Evolutionary conservation across 208 protist species (phyloP).

Genomic region (Tritrichomonas musculus): DNA sequence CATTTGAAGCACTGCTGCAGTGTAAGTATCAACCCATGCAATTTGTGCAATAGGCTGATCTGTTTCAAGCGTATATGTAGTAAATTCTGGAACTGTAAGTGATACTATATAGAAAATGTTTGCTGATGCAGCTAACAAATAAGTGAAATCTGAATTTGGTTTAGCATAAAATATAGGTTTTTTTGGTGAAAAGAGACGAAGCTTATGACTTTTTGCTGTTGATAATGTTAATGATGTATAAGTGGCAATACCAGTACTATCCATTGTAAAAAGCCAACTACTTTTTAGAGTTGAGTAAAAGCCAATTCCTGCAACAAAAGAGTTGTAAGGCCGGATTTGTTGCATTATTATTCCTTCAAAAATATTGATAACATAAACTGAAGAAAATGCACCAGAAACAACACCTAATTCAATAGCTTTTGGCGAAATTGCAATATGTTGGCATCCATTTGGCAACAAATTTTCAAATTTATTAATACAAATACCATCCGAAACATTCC

Average conservation of each 20-base stretch:
- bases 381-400: neutral
- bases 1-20: neutral
- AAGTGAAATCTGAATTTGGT: neutral
- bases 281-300: neutral
- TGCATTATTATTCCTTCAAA: neutral
- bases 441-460: too few species aligned
- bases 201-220: neutral
- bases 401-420: too few species aligned
- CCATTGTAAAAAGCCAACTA: neutral
- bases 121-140: neutral
- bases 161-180: neutral
- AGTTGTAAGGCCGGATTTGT: neutral
- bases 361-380: neutral
- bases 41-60: neutral
- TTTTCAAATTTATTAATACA: too few species aligned
- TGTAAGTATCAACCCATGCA: neutral
- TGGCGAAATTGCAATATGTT: too few species aligned
- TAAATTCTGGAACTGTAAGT: neutral
- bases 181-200: neutral
- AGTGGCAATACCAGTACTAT: neutral
- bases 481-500: neutral
- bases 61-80: neutral
- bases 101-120: neutral
- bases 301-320: neutral
- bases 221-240: neutral